Evolutionary conservation across 768 basidiomycete species (phyloP).

Genomic region (Boletus tylopilopsis): DNA sequence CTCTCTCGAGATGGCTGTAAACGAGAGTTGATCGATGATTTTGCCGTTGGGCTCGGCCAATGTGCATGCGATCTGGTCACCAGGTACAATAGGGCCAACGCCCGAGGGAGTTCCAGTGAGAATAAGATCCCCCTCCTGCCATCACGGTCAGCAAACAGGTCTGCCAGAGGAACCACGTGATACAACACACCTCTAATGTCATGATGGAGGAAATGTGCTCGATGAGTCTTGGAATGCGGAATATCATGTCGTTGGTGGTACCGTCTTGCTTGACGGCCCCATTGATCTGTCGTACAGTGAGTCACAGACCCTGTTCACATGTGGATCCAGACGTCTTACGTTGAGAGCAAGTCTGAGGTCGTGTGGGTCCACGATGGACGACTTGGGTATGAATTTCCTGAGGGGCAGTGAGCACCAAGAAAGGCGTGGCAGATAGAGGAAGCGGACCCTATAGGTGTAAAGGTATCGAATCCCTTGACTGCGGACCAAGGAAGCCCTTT

Average conservation of each 20-base stretch:
- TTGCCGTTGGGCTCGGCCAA: slow-evolving; percentile 54
- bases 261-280: slow-evolving; percentile 81
- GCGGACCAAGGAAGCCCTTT: slow-evolving; percentile 97
- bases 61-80: slow-evolving; percentile 76
- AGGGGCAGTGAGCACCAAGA: slow-evolving; percentile 2
- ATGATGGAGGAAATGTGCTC: slow-evolving; percentile 94
- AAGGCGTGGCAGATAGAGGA: neutral
- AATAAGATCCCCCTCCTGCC: slow-evolving; percentile 86
- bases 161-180: neutral
- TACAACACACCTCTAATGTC: slow-evolving; percentile 74
- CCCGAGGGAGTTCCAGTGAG: slow-evolving; percentile 92
- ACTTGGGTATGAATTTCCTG: slow-evolving; percentile 81
- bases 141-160: neutral
- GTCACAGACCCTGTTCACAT: neutral
- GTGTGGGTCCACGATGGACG: slow-evolving; percentile 63
- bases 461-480: slow-evolving; percentile 96
- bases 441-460: slow-evolving; percentile 81
- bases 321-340: slow-evolving; percentile 34
- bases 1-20: slow-evolving; percentile 59
- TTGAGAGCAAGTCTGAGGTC: slow-evolving; percentile 74
- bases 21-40: slow-evolving; percentile 58
- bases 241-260: slow-evolving; percentile 86
- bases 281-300: slow-evolving; percentile 58
- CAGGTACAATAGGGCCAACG: slow-evolving; percentile 72
- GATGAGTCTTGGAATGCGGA: slow-evolving; percentile 82